Conservation (phyloP, 345 rosid species). For the Brassica rapa region DNA sequence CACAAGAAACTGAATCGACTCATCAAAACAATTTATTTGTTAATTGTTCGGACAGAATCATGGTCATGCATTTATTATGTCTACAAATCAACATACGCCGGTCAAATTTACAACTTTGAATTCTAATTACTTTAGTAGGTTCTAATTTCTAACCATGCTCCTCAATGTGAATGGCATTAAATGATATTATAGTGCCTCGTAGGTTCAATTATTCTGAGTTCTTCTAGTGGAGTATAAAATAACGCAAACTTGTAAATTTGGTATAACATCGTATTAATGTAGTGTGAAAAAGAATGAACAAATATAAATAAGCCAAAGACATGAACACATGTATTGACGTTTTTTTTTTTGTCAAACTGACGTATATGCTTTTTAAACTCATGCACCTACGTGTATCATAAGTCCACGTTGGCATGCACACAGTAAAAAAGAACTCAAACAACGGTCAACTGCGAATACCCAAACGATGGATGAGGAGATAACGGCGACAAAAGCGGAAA, state of each 20-base stretch:
- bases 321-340: conserved; percentile 3
- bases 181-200: not conserved
- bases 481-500: conserved; percentile 60
- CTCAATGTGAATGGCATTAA: conserved; percentile 2
- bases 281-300: conserved; percentile 17
- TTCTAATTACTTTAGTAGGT: not conserved
- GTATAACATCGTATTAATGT: not conserved
- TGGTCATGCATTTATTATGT: conserved; percentile 10
- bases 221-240: not conserved
- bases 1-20: not conserved
- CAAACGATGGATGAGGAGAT: conserved; percentile 46
- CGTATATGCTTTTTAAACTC: not conserved
- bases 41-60: not conserved
- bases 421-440: conserved; percentile 17
- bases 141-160: not conserved
- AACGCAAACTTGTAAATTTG: not conserved
- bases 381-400: conserved; percentile 21
- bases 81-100: not conserved
- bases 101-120: conserved; percentile 23
- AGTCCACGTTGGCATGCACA: conserved; percentile 35
- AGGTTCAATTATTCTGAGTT: not conserved
- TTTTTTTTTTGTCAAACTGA: too few relatives aligned
- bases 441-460: conserved; percentile 40
- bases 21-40: not conserved
- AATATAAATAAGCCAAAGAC: not conserved